phyloP scores from a whole-genome alignment of 345 rosid genomes.

The Syzygium jambos region DNA sequence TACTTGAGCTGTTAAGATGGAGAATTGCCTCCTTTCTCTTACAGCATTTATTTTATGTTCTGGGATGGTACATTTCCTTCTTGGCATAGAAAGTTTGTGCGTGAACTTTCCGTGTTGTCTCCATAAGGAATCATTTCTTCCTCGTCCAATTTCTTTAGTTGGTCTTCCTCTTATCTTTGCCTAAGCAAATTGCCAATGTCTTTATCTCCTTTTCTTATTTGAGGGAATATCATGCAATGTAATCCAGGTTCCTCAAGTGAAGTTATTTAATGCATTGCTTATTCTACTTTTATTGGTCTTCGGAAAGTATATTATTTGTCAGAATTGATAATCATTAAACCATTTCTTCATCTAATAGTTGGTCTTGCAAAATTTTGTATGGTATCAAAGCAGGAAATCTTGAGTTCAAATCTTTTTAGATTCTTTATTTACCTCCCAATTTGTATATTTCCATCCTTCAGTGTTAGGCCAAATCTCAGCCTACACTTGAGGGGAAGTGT shows the following conservation, averaged over 20 bases:
- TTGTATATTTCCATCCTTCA: neutral
- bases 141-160: neutral
- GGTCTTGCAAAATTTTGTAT: neutral
- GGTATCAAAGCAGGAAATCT: neutral
- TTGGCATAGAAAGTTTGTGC: neutral
- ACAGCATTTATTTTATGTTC: neutral
- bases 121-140: neutral
- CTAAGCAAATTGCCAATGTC: neutral
- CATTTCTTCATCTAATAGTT: neutral
- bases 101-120: neutral
- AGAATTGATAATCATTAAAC: neutral
- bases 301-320: neutral
- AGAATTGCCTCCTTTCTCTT: neutral
- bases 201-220: neutral
- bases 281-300: neutral
- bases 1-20: neutral
- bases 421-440: neutral
- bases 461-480: neutral
- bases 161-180: neutral
- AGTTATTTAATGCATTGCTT: neutral
- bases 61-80: neutral
- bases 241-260: neutral
- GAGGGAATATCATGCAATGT: neutral
- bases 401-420: too few relatives aligned
- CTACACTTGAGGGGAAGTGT: neutral